Conservation (phyloP, 805 yeast species). For the Yamadazyma olivae region DNA sequence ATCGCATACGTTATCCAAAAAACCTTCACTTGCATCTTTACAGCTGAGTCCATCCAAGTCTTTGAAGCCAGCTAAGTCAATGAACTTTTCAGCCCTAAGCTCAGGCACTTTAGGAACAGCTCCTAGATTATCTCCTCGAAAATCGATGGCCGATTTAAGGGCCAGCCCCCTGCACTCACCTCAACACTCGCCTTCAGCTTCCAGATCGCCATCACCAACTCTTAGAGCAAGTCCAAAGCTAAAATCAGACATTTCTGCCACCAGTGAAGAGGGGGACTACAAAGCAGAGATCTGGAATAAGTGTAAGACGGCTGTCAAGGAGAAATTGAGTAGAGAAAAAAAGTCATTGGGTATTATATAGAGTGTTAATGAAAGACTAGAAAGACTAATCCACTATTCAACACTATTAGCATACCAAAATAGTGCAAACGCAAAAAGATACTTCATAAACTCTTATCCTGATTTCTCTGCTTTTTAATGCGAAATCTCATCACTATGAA, state of each 20-base stretch:
- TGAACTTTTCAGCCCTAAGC: slow-evolving; percentile 5
- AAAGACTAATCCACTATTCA: too few species aligned
- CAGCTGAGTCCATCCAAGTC: slow-evolving; percentile 2
- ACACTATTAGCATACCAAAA: too few species aligned
- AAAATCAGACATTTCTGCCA: slow-evolving; percentile 5
- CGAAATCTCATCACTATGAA: too few species aligned
- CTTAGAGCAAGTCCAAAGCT: slow-evolving; percentile 6
- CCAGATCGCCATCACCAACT: background rate
- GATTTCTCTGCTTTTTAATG: too few species aligned
- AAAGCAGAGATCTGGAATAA: slow-evolving; percentile 22
- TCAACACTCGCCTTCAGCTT: background rate
- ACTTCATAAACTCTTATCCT: too few species aligned
- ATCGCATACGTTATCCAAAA: slow-evolving; percentile 5
- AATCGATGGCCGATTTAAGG: slow-evolving; percentile 10
- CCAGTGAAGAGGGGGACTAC: background rate
- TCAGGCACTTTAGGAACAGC: background rate
- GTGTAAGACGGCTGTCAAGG: slow-evolving; percentile 25
- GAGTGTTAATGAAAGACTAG: too few species aligned
- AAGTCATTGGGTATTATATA: background rate
- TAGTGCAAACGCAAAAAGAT: too few species aligned
- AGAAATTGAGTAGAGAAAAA: slow-evolving; percentile 19
- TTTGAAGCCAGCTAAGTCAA: slow-evolving; percentile 4
- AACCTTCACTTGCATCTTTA: slow-evolving; percentile 2
- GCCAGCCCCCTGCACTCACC: slow-evolving; percentile 7
- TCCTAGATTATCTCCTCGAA: slow-evolving; percentile 10